phyloP scores from a whole-genome alignment of 148 eudicot species.

The Talinum fruticosum region DNA sequence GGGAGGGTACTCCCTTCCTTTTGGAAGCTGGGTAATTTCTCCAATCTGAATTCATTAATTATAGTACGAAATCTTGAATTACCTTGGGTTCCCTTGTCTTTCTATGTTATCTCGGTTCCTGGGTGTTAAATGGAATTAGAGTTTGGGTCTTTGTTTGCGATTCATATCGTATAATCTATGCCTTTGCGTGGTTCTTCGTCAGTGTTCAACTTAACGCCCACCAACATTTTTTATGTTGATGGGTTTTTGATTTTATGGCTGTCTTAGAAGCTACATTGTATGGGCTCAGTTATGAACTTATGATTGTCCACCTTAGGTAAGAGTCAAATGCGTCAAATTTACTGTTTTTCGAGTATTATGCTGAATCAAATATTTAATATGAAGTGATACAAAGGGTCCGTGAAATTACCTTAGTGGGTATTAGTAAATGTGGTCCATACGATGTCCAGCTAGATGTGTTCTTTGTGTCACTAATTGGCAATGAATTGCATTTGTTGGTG shows the following conservation, averaged over 20 bases:
- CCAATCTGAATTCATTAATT: background rate
- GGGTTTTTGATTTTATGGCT: background rate
- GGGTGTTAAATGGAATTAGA: background rate
- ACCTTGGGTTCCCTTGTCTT: background rate
- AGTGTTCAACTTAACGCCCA: background rate
- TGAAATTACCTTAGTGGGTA: background rate
- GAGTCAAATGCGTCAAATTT: background rate
- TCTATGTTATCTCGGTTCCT: background rate
- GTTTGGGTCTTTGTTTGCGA: conserved; percentile 2
- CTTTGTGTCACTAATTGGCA: background rate
- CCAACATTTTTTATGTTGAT: background rate
- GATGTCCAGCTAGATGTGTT: background rate
- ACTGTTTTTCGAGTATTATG: background rate
- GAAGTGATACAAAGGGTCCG: background rate
- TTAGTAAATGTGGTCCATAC: background rate
- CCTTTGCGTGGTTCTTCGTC: background rate
- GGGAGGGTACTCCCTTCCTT: conserved; percentile 85
- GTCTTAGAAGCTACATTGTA: background rate
- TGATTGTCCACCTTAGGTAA: background rate
- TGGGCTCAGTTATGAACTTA: background rate
- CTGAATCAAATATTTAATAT: background rate
- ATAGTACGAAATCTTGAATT: background rate
- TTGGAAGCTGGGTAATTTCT: conserved; percentile 78
- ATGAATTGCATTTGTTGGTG: background rate
- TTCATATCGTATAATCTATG: background rate